Base-by-base conservation (phyloP, 306 rosid genomes). In the Heteromeles arbutifolia region DNA sequence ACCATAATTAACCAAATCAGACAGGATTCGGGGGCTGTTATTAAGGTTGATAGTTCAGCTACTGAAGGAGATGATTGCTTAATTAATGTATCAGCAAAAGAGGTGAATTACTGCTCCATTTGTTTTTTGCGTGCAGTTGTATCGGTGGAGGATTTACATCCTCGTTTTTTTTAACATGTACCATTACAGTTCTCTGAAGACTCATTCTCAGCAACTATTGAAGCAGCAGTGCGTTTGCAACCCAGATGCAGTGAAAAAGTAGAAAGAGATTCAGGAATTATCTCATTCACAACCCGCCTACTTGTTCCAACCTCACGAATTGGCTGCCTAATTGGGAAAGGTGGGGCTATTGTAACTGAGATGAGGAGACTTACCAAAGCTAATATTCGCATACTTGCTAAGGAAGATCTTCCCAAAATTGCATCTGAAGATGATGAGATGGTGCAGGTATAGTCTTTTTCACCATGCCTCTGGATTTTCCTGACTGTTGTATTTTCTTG, bases 291-390 rank as follows among this genome's bases (percentile, higher is more conserved):
- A 73, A 90, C 99, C 78, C 96, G 99, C 73, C 53, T 96, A 54
- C 87, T 96, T 74, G 99, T 96, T 72, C 92, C 99, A 28, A 86
- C 96, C 39, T 88, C 98, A 73, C 84, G 97, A 63, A 96, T 96
- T 88, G 99, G 99, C 80, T 96, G 99, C 89, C 97, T 96, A 67
- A 96, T 96, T 80, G 99, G 98, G 81, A 96, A 90, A 86, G 98
- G 99, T 41, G 99, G 98, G 80, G 83, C 98, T 61, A 96, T 96
- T 75, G 89, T 96, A 78, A 90, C 92, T 78, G 99, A 96, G 86
- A 85, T 90, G 91, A 92, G 99, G 84, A 90, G 98, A 84, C 83
- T 87, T 28, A 96, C 99, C 32, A 92, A 90, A 76, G 97, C 98
- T 77, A 92, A 90, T 82, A 89, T 96, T 65, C 97, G 99, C 65